Conservation (phyloP, 306 rosid genomes). For the Cicer arietinum region DNA sequence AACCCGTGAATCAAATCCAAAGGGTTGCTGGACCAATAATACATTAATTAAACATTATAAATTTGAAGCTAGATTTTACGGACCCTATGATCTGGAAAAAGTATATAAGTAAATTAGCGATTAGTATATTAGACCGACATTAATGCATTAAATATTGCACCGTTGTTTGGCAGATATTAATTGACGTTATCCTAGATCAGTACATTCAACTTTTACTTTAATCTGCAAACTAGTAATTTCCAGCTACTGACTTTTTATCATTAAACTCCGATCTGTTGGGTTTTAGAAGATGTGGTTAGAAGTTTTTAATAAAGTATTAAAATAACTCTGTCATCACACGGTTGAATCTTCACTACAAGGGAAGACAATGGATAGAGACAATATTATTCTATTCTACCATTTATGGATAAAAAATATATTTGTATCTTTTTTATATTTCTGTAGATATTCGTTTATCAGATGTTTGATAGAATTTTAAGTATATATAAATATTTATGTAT, state of each 20-base stretch:
- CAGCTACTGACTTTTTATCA: conserved; percentile 39
- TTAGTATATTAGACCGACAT: conserved; percentile 24
- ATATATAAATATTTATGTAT: too few relatives aligned
- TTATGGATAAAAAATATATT: too few relatives aligned
- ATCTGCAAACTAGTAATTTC: conserved; percentile 33
- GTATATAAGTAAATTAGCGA: conserved; percentile 6
- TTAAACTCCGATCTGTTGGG: conserved; percentile 29
- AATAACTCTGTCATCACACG: conserved; percentile 33
- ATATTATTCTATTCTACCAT: too few relatives aligned
- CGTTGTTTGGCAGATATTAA: conserved; percentile 13
- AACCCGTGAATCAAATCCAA: background rate
- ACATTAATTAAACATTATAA: background rate
- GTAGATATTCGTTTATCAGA: too few relatives aligned
- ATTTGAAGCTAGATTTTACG: background rate
- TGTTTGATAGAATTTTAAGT: too few relatives aligned
- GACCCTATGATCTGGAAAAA: background rate
- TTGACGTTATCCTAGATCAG: background rate
- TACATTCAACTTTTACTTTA: conserved; percentile 36
- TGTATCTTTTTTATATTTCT: too few relatives aligned
- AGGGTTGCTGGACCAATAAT: background rate
- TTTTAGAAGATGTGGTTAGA: background rate
- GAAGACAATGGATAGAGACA: too few relatives aligned
- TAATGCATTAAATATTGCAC: conserved; percentile 45
- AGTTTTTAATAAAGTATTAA: conserved; percentile 25
- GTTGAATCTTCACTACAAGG: conserved; percentile 16